Percentiles rank a stretch among this genome's conserved stretches.
These are phyloP conservation scores for Aspergillus sergii DNA, from an alignment of 2,329 filamentous ascomycete genomes.

Conservation along the genomic window DNA sequence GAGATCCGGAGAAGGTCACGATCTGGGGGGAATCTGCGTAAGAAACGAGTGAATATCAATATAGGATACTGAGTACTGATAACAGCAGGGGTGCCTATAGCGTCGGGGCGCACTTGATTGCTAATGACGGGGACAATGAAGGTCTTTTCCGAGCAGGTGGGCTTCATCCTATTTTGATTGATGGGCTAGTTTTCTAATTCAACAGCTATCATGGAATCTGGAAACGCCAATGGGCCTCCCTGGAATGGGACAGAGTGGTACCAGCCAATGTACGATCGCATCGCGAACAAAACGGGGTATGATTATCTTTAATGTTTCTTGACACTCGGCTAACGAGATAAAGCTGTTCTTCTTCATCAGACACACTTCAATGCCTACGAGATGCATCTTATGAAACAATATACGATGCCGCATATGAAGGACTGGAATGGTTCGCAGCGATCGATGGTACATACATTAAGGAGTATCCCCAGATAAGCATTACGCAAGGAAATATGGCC, in stretches of 20 bases:
- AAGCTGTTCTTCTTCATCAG: slow-evolving; percentile 28
- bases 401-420: slow-evolving; percentile 28
- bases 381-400: slow-evolving; percentile 28
- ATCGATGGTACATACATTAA: slow-evolving; percentile 61
- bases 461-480: slow-evolving; percentile 56
- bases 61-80: background rate
- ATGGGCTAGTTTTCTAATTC: background rate
- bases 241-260: slow-evolving; percentile 38
- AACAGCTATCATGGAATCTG: slow-evolving; percentile 36
- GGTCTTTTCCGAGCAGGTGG: slow-evolving; percentile 34
- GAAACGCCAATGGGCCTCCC: slow-evolving; percentile 33
- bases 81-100: slow-evolving; percentile 33
- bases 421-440: slow-evolving; percentile 42
- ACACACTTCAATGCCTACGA: slow-evolving; percentile 34
- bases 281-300: slow-evolving; percentile 30
- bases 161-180: background rate
- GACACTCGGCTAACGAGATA: background rate
- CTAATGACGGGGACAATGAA: slow-evolving; percentile 33
- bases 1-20: slow-evolving; percentile 34
- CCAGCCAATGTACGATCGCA: slow-evolving; percentile 36
- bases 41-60: background rate
- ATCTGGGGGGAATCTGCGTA: slow-evolving; percentile 42
- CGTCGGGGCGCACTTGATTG: slow-evolving; percentile 33
- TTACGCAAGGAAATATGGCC: slow-evolving; percentile 61
- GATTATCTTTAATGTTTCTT: background rate